Evolutionary conservation across 164 flowering plant genomes (phyloP), one percentile per base, ranked within the genome.

Genomic region (Paratinospora sagittata): DNA sequence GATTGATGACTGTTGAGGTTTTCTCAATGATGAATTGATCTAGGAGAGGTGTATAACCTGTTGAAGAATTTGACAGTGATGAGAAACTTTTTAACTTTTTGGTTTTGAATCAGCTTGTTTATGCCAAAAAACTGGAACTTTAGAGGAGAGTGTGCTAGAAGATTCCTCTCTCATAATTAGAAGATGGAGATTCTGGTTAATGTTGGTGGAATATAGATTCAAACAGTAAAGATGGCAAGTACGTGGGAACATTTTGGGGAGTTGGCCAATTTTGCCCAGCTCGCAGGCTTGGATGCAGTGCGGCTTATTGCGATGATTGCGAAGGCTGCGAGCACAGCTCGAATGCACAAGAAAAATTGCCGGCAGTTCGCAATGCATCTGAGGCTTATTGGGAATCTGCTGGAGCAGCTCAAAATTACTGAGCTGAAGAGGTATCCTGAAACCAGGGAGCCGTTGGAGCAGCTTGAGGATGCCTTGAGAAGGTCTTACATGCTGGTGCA

Each of bases 261-360:
- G 74, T 74, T 91, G 34, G 91, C 93, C 0, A 91, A 84, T 77
- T 82, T 90, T 14, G 90, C 89, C 1, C 98, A 93, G 78, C 87
- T 92, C 16, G 80, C 90, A 0, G 97, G 98, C 0, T 45, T 91
- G 6, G 94, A 91, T 78, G 99, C 98, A 0, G 93, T 88, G 49
- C 67, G 80, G 72, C 74, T 95, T 14, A 89, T 93, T 27, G 89
- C 85, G 26, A 61, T 95, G 90, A 93, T 95, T 8, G 97, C 84
- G 70, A 82, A 86, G 76, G 98, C 99, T 1, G 93, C 99, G 0
- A 87, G 65, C 66, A 95, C 96, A 13, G 99, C 99, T 7, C 79
- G 92, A 19, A 86, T 91, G 97, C 99, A 95, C 84, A 91, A 90
- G 87, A 88, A 85, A 84, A 95, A 95, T 67, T 95, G 99, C 83